Percentiles rank a stretch among this genome's conserved stretches.
These are phyloP conservation scores for Lumnitzera racemosa DNA, from an alignment of 345 rosid species.

Conservation along the genomic window DNA sequence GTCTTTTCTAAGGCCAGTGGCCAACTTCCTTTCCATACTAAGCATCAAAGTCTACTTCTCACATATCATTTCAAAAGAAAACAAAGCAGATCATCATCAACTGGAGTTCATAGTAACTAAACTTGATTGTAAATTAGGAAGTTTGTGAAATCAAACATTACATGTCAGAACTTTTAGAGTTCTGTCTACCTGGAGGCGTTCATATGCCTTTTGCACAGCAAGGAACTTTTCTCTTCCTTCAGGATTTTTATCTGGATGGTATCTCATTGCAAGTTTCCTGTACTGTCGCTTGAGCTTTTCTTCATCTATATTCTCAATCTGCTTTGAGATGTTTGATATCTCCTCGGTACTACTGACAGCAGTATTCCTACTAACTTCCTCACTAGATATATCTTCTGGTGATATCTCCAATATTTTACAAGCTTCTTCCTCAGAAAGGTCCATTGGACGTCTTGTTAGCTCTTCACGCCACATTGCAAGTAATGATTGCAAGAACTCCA, in stretches of 20 bases:
- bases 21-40: no score
- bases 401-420: conserved; percentile 91
- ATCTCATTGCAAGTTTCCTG: conserved; percentile 98
- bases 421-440: conserved; percentile 98
- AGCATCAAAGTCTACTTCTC: no score
- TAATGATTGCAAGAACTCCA: conserved; percentile 89
- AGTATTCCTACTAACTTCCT: conserved; percentile 26
- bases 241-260: conserved; percentile 99
- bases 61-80: no score
- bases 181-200: conserved; percentile 80
- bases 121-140: no score
- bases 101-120: no score
- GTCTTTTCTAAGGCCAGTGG: no score
- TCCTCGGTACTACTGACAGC: conserved; percentile 48
- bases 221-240: conserved; percentile 97
- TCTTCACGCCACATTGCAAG: conserved; percentile 99
- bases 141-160: not conserved
- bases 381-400: conserved; percentile 62
- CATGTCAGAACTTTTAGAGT: conserved; percentile 4
- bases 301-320: conserved; percentile 96
- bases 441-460: conserved; percentile 94
- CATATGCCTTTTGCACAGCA: conserved; percentile 98
- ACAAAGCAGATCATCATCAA: no score
- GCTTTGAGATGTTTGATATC: conserved; percentile 57
- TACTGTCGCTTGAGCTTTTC: conserved; percentile 99